Conservation (phyloP, 805 yeast genomes). For the Metschnikowia kunwiensis region DNA sequence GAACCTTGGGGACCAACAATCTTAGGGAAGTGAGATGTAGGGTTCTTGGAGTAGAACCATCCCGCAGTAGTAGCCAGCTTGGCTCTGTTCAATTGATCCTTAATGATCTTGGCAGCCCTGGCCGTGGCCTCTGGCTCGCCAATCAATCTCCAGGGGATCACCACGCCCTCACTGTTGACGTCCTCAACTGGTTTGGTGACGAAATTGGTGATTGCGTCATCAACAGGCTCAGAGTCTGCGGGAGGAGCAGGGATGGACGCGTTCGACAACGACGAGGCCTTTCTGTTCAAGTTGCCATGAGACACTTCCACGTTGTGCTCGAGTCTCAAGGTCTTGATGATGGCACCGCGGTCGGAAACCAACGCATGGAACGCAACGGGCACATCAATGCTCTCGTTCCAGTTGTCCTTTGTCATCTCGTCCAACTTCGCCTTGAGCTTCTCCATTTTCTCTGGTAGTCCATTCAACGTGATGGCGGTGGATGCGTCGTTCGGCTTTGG, state of each 20-base stretch:
- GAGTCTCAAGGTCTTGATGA: slow-evolving; percentile 50
- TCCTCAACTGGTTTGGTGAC: slow-evolving; percentile 31
- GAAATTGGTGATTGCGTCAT: slow-evolving; percentile 40
- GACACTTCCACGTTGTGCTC: slow-evolving; percentile 56
- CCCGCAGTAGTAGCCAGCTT: slow-evolving; percentile 48
- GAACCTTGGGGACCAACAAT: slow-evolving; percentile 78
- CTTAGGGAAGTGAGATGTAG: slow-evolving; percentile 50
- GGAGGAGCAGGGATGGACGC: slow-evolving; percentile 46
- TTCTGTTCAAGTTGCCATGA: slow-evolving; percentile 50
- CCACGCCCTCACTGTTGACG: slow-evolving; percentile 24
- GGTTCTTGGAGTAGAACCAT: slow-evolving; percentile 58
- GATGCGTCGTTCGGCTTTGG: slow-evolving; percentile 58
- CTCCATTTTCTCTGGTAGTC: slow-evolving; percentile 63
- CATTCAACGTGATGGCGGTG: slow-evolving; percentile 54
- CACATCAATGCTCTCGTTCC: slow-evolving; percentile 51
- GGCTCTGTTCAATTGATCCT: slow-evolving; percentile 48
- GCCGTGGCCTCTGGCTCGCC: slow-evolving; percentile 50
- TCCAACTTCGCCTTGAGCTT: slow-evolving; percentile 60
- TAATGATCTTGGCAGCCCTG: slow-evolving; percentile 51
- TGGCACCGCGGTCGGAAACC: slow-evolving; percentile 65
- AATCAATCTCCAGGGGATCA: slow-evolving; percentile 66
- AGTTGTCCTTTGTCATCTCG: slow-evolving; percentile 59
- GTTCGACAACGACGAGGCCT: slow-evolving; percentile 50
- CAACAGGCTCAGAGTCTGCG: slow-evolving; percentile 42
- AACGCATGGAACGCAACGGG: slow-evolving; percentile 58